Percentiles rank a stretch among this genome's conserved stretches.
These are phyloP conservation scores for Paspalum notatum DNA, from an alignment of 176 grass and related monocot species.

Conservation along the genomic window DNA sequence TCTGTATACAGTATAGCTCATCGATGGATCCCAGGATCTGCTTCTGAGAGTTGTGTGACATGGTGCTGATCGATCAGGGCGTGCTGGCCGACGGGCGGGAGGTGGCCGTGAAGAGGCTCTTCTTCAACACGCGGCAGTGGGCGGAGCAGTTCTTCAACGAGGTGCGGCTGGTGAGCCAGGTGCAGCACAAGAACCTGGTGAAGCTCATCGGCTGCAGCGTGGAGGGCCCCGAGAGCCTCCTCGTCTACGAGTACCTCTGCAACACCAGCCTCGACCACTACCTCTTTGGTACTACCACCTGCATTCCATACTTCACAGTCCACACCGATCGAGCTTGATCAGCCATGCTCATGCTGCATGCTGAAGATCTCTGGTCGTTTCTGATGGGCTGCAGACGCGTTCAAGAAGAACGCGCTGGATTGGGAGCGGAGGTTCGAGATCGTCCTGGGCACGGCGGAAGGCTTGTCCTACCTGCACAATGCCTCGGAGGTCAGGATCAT, in stretches of 20 bases:
- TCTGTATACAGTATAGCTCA: too few species aligned
- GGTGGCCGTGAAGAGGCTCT: constrained; percentile 82
- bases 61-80: constrained; percentile 38
- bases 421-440: constrained; percentile 76
- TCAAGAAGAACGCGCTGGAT: constrained; percentile 67
- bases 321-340: too few species aligned
- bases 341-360: too few species aligned
- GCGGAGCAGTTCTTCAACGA: constrained; percentile 86
- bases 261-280: constrained; percentile 91
- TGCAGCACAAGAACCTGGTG: constrained; percentile 88
- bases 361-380: too few species aligned
- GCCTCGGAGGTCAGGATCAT: constrained; percentile 77
- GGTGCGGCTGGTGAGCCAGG: constrained; percentile 71
- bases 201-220: constrained; percentile 85
- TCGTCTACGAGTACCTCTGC: constrained; percentile 92
- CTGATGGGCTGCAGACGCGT: constrained; percentile 40
- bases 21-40: too few species aligned
- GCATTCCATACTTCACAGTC: too few species aligned
- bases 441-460: constrained; percentile 67
- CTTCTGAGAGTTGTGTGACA: not conserved
- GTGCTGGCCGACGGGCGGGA: constrained; percentile 71
- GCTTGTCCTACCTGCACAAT: constrained; percentile 76
- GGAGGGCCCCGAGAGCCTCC: constrained; percentile 83
- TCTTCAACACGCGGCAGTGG: constrained; percentile 67
- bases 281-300: constrained; percentile 57